These are phyloP conservation scores for Setaria italica DNA, from an alignment of 202 grass and related monocot species.

Conservation along the genomic window DNA sequence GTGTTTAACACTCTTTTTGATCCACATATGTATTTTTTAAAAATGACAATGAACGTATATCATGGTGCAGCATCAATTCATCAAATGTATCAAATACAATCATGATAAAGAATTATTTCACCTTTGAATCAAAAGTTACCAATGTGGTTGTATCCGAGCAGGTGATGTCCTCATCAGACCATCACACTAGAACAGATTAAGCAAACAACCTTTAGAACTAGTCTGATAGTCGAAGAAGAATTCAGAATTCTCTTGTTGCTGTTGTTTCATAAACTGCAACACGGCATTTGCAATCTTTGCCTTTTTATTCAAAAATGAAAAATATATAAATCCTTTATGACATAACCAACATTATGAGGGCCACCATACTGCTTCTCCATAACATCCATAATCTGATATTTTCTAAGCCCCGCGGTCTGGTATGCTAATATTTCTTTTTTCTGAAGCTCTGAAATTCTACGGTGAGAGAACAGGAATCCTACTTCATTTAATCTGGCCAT, in stretches of 20 bases:
- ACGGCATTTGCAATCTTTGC: neutral
- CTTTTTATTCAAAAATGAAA: neutral
- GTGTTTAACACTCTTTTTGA: too few relatives aligned
- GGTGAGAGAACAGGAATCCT: neutral
- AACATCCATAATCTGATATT: slow-evolving; percentile 16
- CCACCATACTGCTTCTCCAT: neutral
- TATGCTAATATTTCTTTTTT: neutral
- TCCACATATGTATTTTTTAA: too few relatives aligned
- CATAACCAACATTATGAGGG: neutral
- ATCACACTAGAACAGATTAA: slow-evolving; percentile 16
- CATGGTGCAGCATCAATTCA: too few relatives aligned
- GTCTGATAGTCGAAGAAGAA: slow-evolving; percentile 1
- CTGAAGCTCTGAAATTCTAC: neutral
- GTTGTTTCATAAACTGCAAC: slow-evolving; percentile 1
- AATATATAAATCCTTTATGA: neutral
- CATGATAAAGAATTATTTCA: too few relatives aligned
- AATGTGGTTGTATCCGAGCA: too few relatives aligned
- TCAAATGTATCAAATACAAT: too few relatives aligned
- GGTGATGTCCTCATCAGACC: too few relatives aligned
- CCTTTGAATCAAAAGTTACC: too few relatives aligned
- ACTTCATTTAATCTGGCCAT: neutral
- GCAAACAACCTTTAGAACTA: neutral
- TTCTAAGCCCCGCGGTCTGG: neutral
- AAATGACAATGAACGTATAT: too few relatives aligned
- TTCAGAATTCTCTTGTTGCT: slow-evolving; percentile 4